Evolutionary conservation across 2,329 filamentous ascomycete species (phyloP), one percentile per base, ranked within the genome.

Genomic region (Fusarium brachygibbosum): DNA sequence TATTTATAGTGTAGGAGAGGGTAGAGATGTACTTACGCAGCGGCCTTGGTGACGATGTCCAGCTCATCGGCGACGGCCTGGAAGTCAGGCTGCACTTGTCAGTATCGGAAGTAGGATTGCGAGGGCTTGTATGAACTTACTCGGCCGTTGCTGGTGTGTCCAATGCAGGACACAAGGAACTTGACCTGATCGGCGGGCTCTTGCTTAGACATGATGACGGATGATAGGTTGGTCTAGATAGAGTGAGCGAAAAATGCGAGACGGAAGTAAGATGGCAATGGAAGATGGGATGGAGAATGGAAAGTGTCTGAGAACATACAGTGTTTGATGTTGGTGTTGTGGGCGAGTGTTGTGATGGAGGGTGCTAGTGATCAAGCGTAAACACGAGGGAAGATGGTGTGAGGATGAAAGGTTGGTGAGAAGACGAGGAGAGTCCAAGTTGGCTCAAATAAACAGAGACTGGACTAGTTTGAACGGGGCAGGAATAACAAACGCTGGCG

Each of bases 151-250:
- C 79, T 83, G 12, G 87, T 85, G 77, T 89, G 79, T 54, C 85
- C 84, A 76, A 92, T 90, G 78, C 90, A 92, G 54, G 83, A 82
- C 49, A 92, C 84, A 25, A 93, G 82, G 76, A 93, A 91, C 65
- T 84, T 86, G 78, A 92, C 84, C 70, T 91, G 88, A 0, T 79
- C 79, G 29, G 88, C 83, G 21, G 86, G 81, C 29, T 87, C 84
- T 23, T 80, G 79, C 60, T 81, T 76, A 38, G 86, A 80, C 87
- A 89, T 89, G 13, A 69, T 82, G 75, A 38, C 55, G 56, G 67
- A 61, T 76, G 23, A 25, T 25, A 25, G 23, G 52, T 52, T 49
- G n/a, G 19, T 29, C 60, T 72, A 29, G 40, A 23, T 11, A 51
- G 40, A 42, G 40, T 68, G 9, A 55, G 58, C 29, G 13, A 29